Base-by-base conservation (phyloP, 2,329 filamentous ascomycete species). In the Hyphodiscus sp. region DNA sequence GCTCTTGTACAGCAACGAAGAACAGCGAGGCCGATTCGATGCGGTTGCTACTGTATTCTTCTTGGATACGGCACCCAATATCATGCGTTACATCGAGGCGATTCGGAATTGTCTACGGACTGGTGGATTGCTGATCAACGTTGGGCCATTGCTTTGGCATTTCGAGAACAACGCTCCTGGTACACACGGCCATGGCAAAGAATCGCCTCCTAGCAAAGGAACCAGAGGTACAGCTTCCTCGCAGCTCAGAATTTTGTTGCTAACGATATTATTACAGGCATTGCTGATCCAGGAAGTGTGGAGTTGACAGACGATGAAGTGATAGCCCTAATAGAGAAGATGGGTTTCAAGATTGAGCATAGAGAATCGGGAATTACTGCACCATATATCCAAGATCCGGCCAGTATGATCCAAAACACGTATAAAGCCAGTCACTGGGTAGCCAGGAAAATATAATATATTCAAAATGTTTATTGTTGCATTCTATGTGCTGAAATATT, bases 101-200 rank as follows among this genome's bases (percentile, higher is more conserved):
- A 88, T 97, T 51, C 75, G 74, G 43, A 81, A 87, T 66, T 95
- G 91, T 65, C 78, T 99, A 48, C 83, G 80, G 61, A 76, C 82
- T 0, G 87, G 87, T 23, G 94, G 94, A 0, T 65, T 95, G 3
- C 88, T 95, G 75, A 80, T 96, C 66, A 99, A 99, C 65, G 75
- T 95, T 20, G 94, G 94, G 0, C 94, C 94, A 0, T 72, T 99
- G 51, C 75, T 97, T 42, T 99, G 94, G 94, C 95, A 99, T 69
- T 97, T 95, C 68, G 90, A 95, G 67, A 86, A 90, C 61, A 80
- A 85, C 43, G 77, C 81, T 1, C 81, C 80, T 0, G 79, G 81
- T 41, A 77, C 79, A 59, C 74, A 81, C 64, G 74, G 79, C 29
- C 53, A 51, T 33, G 58, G 57, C 33, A 72, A 75, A 42, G 75